Base-by-base conservation (phyloP, 2,329 filamentous ascomycete genomes). In the Pyricularia sp. region DNA sequence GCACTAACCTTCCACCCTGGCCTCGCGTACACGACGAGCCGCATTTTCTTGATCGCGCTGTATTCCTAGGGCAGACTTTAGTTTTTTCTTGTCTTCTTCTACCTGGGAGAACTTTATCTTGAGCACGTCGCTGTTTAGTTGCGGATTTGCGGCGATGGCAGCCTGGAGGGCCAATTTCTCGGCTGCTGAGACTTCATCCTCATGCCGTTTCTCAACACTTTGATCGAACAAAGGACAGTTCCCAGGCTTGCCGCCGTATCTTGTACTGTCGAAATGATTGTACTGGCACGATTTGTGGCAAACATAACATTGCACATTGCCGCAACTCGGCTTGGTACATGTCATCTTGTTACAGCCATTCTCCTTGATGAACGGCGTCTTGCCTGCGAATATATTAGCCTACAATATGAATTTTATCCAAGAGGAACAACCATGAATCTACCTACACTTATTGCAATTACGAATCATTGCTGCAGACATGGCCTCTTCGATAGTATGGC, bases 281-380 rank as follows among this genome's bases (percentile, higher is more conserved):
- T 96, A 95, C 69, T 85, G 79, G 69, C 83, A 86, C 10, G 86
- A 85, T 73, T 89, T 82, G 26, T 88, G 88, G 79, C 93, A 97
- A 61, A 92, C 83, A 73, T 93, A 93, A 75, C 89, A 90, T 71
- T 88, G 86, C 0, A 84, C 74, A 64, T 86, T 85, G 2, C 69
- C 5, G 70, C 86, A 89, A 1, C 79, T 78, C 59, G 74, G 67
- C n/a, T 84, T 83, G 0, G 85, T 81, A 76, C 93, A 97, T 0
- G 77, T 84, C 86, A 97, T 92, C 78, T 94, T 94, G 79, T 96
- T 96, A 80, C 93, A 97, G 2, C 93, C 93, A 36, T 81, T 77
- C 50, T 89, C 85, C 75, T 96, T 97, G 76, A 96, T 85, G 73
- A 94, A 95, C 0, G 89, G 87, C n/a, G 87, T 86, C n/a, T 83